A percentile compares a stretch with the other conserved stretches of the same genome.
phyloP scores from a whole-genome alignment of 352 stramenopile species.

The Globisporangium ultimum region DNA sequence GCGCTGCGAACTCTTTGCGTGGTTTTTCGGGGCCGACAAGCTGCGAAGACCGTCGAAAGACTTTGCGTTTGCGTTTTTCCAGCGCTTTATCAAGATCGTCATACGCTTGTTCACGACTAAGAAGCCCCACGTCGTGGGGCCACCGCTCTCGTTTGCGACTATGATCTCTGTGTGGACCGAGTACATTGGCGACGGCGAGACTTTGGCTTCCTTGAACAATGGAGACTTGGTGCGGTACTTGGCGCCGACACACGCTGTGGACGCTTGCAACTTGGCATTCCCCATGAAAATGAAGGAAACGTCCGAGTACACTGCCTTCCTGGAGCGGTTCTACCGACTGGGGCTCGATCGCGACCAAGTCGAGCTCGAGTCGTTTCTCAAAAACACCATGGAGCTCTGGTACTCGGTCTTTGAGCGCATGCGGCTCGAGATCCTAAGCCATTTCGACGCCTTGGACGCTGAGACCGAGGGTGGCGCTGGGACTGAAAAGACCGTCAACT shows the following conservation, averaged over 20 bases:
- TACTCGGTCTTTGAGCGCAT: constrained; percentile 33
- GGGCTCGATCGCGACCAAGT: constrained; percentile 37
- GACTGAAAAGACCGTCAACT: no score
- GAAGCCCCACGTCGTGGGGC: constrained; percentile 14
- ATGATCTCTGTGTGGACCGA: constrained; percentile 57
- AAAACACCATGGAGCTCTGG: constrained; percentile 38
- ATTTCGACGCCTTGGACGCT: constrained; percentile 10
- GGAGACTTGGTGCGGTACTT: constrained; percentile 17
- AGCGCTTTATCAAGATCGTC: constrained; percentile 44
- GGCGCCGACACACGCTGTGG: constrained; percentile 26
- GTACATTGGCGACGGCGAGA: constrained; percentile 65
- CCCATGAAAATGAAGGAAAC: constrained; percentile 37
- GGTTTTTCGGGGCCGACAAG: constrained; percentile 63
- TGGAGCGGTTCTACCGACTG: constrained; percentile 36
- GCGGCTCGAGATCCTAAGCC: constrained; percentile 21
- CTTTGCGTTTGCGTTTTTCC: constrained; percentile 59
- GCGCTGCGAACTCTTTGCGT: constrained; percentile 61
- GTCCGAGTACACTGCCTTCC: constrained; percentile 24
- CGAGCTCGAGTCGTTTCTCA: constrained; percentile 43
- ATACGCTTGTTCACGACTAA: constrained; percentile 30
- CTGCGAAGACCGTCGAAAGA: constrained; percentile 35
- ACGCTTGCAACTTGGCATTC: constrained; percentile 39
- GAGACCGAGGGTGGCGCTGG: background rate
- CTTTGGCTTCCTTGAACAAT: background rate
- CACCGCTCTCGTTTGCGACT: constrained; percentile 33